Evolutionary conservation across 1,284 basidiomycete genomes (phyloP), one percentile per base, ranked within the genome.

Genomic region (Cutaneotrichosporon mucoides): DNA sequence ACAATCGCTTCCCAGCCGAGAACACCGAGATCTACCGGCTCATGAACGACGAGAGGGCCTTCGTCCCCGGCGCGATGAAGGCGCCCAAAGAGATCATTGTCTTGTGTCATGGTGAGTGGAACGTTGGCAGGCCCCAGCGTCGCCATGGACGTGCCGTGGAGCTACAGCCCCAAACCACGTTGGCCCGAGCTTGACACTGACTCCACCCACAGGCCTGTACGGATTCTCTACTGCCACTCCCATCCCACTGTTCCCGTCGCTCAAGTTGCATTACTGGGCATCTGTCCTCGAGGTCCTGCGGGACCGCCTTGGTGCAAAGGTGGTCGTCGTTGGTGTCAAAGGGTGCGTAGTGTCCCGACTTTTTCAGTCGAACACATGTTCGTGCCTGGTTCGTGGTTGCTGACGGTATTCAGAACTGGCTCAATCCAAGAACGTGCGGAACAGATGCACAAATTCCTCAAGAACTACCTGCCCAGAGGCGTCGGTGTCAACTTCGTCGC

Each of bases 281-380:
- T 89, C 90, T 59, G 87, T 97, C 5, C 82, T 98, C 45, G 86
- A 85, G 46, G 85, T 96, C 7, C 81, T 99, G 11, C 84, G 89
- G 56, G 84, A 89, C 61, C 89, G 84, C 66, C 82, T 98, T 16
- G 90, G 92, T 6, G 93, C 89, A 24, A 90, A 97, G 63, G 93
- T 99, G 13, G 86, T 97, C 54, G 90, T 98, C n/a, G 92, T 93
- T 3, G 87, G 89, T 1, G 96, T 98, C 16, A 96, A 96, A 49
- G 87, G 88, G 89, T 92, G 72, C 68, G 88, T 33, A 53, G n/a
- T 54, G 13, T 37, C n/a, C 10, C 15, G 41, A 35, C 15, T 43
- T 59, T 12, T 48, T 48, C 53, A 36, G 45, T n/a, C 24, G 2
- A 10, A 13, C 16, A 50, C 48, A 34, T 51, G 47, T 50, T 43